Evolutionary conservation across 1,284 basidiomycete genomes (phyloP).

Genomic region (Apiotrichum montevideense): DNA sequence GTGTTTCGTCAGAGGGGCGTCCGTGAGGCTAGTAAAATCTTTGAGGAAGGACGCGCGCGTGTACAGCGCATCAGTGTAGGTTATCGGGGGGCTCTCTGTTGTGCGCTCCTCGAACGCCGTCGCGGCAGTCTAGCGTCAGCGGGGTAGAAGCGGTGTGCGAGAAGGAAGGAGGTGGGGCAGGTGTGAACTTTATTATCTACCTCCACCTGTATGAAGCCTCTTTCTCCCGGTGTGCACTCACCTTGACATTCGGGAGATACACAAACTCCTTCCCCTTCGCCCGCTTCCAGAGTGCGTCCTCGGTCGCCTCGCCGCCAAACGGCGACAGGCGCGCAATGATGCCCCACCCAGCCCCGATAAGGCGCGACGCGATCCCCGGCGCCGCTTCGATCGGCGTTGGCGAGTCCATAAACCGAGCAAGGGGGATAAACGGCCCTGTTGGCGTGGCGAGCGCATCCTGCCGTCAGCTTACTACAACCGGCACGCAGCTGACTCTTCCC

Average conservation of each 20-base stretch:
- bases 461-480: not conserved
- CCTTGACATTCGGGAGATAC: conserved; percentile 51
- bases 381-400: conserved; percentile 62
- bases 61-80: conserved; percentile 61
- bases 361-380: conserved; percentile 62
- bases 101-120: conserved; percentile 53
- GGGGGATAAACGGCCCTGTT: conserved; percentile 49
- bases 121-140: conserved; percentile 53
- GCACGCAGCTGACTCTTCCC: not conserved
- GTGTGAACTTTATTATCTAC: no score
- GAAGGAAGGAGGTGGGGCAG: no score
- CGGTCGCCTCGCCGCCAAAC: conserved; percentile 49
- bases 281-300: conserved; percentile 60
- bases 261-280: conserved; percentile 67
- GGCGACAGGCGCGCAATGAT: conserved; percentile 53
- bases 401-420: conserved; percentile 57
- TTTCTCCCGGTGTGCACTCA: conserved; percentile 8
- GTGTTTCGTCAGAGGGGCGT: conserved; percentile 13
- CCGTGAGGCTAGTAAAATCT: conserved; percentile 52
- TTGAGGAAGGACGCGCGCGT: conserved; percentile 58
- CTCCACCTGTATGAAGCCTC: no score
- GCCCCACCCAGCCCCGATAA: conserved; percentile 80
- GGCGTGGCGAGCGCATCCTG: conserved; percentile 30
- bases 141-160: no score
- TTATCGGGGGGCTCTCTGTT: conserved; percentile 50